A percentile compares a stretch with the other conserved stretches of the same genome.
Evolutionary conservation across 2,329 filamentous ascomycete species (phyloP).

Genomic region (Hypoxylon sp.): DNA sequence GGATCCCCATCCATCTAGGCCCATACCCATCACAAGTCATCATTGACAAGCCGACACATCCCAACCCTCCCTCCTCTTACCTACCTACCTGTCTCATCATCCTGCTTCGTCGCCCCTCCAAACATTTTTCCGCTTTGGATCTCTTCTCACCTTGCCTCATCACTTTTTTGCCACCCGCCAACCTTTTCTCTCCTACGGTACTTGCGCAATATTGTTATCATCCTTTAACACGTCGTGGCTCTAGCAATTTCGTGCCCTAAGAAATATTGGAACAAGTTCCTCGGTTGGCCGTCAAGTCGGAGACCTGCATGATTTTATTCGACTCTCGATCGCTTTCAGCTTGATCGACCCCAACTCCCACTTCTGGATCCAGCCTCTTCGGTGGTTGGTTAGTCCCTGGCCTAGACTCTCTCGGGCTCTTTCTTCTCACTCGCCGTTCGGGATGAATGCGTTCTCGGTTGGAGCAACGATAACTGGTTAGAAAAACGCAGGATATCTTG

Average conservation of each 20-base stretch:
- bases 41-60: conserved; percentile 43
- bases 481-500: conserved; percentile 32
- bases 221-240: conserved; percentile 24
- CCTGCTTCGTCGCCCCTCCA: conserved; percentile 47
- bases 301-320: conserved; percentile 41
- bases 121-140: conserved; percentile 27
- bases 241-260: conserved; percentile 17
- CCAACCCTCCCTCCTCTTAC: conserved; percentile 34
- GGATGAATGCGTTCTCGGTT: conserved; percentile 48
- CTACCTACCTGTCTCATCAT: conserved; percentile 47
- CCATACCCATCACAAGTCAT: conserved; percentile 43
- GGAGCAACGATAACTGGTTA: conserved; percentile 47
- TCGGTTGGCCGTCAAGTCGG: conserved; percentile 34
- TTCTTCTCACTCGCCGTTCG: conserved; percentile 48
- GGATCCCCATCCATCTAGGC: conserved; percentile 40
- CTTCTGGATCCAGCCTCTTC: conserved; percentile 50
- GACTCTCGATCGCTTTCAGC: conserved; percentile 42
- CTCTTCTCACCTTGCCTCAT: conserved; percentile 36
- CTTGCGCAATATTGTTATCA: conserved; percentile 29
- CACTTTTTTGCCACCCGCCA: conserved; percentile 34
- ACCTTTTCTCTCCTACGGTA: conserved; percentile 1
- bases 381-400: conserved; percentile 53
- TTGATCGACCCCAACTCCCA: conserved; percentile 51
- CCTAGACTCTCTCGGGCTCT: conserved; percentile 44
- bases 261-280: conserved; percentile 26